Percentiles rank a stretch among this genome's conserved stretches.
Conservation (phyloP, 1,284 basidiomycete species). For the Moesziomyces aphidis region DNA sequence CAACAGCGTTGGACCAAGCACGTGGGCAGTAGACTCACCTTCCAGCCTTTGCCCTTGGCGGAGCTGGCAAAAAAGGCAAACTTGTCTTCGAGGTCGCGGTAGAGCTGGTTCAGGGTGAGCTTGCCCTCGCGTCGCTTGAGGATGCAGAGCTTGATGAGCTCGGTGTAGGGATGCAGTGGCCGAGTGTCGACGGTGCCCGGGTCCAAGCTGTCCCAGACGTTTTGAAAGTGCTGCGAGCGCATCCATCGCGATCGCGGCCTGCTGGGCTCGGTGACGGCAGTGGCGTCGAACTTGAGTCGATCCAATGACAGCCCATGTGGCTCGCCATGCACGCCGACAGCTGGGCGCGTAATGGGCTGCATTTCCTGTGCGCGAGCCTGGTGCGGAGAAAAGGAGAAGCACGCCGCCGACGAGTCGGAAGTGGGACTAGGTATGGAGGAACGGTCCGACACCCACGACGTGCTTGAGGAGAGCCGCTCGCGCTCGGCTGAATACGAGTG, state of each 20-base stretch:
- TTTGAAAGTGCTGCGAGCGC: slow-evolving; percentile 30
- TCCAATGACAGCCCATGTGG: neutral
- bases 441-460: neutral
- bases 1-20: neutral
- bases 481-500: slow-evolving; percentile 1
- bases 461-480: neutral
- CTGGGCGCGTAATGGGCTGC: neutral
- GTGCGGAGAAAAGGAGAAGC: neutral
- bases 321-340: neutral
- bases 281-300: neutral
- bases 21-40: slow-evolving; percentile 14
- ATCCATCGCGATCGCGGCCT: slow-evolving; percentile 16
- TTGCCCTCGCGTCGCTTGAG: slow-evolving; percentile 34
- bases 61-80: slow-evolving; percentile 35
- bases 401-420: neutral
- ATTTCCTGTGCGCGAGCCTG: neutral
- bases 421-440: neutral
- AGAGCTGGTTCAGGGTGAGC: slow-evolving; percentile 43
- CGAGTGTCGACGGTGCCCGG: slow-evolving; percentile 11
- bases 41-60: slow-evolving; percentile 42
- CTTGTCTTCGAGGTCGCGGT: slow-evolving; percentile 36
- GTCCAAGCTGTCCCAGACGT: slow-evolving; percentile 26
- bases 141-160: slow-evolving; percentile 51
- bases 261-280: neutral
- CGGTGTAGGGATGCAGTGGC: slow-evolving; percentile 34